Evolutionary conservation across 139 green algal species (phyloP).

Genomic region (Chlorella sorokiniana): DNA sequence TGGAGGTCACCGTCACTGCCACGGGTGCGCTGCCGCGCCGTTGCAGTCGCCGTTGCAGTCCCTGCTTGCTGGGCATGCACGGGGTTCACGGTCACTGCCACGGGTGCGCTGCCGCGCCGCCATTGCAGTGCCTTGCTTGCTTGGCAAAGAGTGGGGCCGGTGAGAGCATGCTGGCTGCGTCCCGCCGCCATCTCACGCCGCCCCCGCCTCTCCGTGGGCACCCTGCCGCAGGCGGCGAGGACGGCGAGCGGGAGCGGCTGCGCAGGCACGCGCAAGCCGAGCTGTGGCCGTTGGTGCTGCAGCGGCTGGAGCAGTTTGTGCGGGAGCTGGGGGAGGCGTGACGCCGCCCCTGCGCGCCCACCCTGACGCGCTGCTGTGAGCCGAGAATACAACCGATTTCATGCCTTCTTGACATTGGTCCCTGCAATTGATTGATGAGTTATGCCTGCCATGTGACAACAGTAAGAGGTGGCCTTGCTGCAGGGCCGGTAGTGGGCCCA

Average conservation of each 20-base stretch:
- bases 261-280: not conserved
- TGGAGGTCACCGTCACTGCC: constrained; percentile 58
- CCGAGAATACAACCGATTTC: no score
- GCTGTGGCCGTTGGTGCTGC: constrained; percentile 23
- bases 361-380: no score
- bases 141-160: no score
- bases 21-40: not conserved
- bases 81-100: no score
- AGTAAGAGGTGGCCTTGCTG: no score
- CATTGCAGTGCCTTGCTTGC: no score
- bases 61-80: not conserved
- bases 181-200: not conserved
- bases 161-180: not conserved
- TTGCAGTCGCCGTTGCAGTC: not conserved
- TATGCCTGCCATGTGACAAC: no score
- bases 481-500: no score
- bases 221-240: not conserved
- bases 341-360: not conserved
- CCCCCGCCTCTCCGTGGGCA: not conserved
- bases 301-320: constrained; percentile 28
- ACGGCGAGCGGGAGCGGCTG: not conserved
- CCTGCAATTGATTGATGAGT: no score
- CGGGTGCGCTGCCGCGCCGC: no score
- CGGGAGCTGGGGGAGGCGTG: constrained; percentile 13
- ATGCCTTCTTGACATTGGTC: no score